Evolutionary conservation across 2,329 filamentous ascomycete genomes (phyloP), one percentile per base, ranked within the genome.

Genomic region (Pseudopithomyces chartarum): DNA sequence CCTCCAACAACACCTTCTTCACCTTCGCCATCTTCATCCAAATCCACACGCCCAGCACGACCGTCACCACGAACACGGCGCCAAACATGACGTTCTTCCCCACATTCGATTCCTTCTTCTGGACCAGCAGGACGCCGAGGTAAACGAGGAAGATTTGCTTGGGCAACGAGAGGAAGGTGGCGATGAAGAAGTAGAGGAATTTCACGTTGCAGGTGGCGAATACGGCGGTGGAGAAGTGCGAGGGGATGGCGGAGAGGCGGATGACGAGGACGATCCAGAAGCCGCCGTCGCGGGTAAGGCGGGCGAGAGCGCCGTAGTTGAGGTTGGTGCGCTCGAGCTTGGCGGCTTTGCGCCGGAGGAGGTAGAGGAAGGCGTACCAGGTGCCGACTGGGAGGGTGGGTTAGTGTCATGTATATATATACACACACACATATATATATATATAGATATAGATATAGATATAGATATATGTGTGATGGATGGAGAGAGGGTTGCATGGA

Each of bases 131-230:
- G 7, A 74, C 70, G 48, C 72, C 72, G 10, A 74, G 57, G 52
- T 73, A 74, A 12, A 74, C 72, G 33, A 74, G 66, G 56, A 74
- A 72, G 38, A 73, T 69, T 48, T 74, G 72, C 57, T 74, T 74
- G 6, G 71, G 72, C 6, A 74, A 59, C 8, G 70, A 73, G 29
- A 71, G 57, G 39, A 73, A 64, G 5, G 72, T 73, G 1, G 72
- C 69, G 39, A 74, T 63, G 36, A 70, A 63, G 33, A 74, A 74
- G 54, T 68, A 62, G 67, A 69, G 73, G 59, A 74, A 74, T 17
- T 71, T 73, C 46, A 74, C 72, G 56, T 74, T 68, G 61, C 70
- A 74, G 34, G 72, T 74, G 19, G 69, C 71, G 51, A 74, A 74
- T 1, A 73, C 71, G 40, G 71, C 72, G 17, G 71, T 73, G 19